Evolutionary conservation across 805 yeast genomes (phyloP).

Genomic region (Saccharomycopsis amapae): DNA sequence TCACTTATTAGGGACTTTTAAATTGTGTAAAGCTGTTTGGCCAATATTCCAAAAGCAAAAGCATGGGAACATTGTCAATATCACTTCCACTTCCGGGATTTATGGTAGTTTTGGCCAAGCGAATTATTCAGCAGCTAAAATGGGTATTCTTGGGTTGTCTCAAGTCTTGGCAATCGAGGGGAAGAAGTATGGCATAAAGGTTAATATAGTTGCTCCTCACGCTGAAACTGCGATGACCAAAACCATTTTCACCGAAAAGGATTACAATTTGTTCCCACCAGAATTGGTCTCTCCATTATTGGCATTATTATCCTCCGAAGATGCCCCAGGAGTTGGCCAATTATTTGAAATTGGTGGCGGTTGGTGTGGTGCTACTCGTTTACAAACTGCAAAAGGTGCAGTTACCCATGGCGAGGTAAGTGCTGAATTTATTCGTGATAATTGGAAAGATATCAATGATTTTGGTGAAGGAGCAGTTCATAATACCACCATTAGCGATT

Average conservation of each 20-base stretch:
- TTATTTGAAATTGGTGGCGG: slow-evolving; percentile 93
- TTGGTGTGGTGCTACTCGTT: slow-evolving; percentile 91
- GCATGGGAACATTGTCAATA: slow-evolving; percentile 77
- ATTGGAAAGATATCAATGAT: slow-evolving; percentile 61
- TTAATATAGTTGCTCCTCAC: slow-evolving; percentile 88
- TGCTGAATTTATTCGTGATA: slow-evolving; percentile 64
- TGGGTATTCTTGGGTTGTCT: slow-evolving; percentile 79
- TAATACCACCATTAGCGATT: slow-evolving; percentile 58
- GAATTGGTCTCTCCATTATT: slow-evolving; percentile 86
- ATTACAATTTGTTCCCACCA: slow-evolving; percentile 78
- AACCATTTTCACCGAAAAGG: slow-evolving; percentile 73
- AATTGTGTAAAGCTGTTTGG: slow-evolving; percentile 86
- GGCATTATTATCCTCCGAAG: slow-evolving; percentile 70
- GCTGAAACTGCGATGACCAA: slow-evolving; percentile 97
- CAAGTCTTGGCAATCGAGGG: slow-evolving; percentile 90
- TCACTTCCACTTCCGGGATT: slow-evolving; percentile 93
- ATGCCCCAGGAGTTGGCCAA: slow-evolving; percentile 68
- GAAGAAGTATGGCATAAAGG: slow-evolving; percentile 63
- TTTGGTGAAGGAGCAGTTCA: slow-evolving; percentile 35
- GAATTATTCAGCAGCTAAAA: slow-evolving; percentile 90
- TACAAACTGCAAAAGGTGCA: slow-evolving; percentile 89
- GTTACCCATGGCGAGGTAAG: slow-evolving; percentile 46
- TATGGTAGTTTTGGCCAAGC: slow-evolving; percentile 98
- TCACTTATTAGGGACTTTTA: slow-evolving; percentile 75
- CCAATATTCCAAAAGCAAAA: slow-evolving; percentile 76